phyloP scores from a whole-genome alignment of 257 asterid genomes.

The Solanum sitiens region DNA sequence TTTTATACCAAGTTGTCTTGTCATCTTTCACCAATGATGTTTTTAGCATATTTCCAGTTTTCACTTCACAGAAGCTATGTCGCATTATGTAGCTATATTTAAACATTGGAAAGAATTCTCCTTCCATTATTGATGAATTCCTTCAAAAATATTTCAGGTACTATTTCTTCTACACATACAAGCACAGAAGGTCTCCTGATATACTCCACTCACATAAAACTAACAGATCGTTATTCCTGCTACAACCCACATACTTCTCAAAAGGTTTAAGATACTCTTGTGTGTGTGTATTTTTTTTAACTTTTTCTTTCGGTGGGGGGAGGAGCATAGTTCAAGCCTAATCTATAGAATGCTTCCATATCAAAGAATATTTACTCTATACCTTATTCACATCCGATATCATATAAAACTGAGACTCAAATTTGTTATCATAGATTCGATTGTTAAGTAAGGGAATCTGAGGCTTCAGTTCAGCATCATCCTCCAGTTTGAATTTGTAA shows the following conservation, averaged over 20 bases:
- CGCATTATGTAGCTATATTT: background rate
- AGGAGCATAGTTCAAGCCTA: background rate
- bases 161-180: background rate
- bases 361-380: conserved; percentile 6
- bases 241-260: background rate
- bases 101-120: background rate
- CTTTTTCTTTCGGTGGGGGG: background rate
- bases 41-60: background rate
- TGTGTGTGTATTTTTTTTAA: background rate
- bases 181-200: background rate
- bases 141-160: background rate
- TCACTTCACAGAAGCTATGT: background rate
- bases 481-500: conserved; percentile 89
- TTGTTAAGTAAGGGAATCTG: conserved; percentile 83
- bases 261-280: background rate
- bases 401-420: conserved; percentile 96
- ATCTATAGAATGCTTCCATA: background rate
- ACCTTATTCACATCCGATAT: conserved; percentile 96
- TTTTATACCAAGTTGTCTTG: background rate
- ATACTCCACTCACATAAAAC: background rate
- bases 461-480: conserved; percentile 78
- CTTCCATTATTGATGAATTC: background rate
- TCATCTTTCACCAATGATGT: background rate
- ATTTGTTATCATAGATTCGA: conserved; percentile 88
- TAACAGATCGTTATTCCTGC: background rate